Percentiles rank a stretch among this genome's conserved stretches.
These are phyloP conservation scores for Mycena metata DNA, from an alignment of 768 basidiomycete genomes.

Conservation along the genomic window DNA sequence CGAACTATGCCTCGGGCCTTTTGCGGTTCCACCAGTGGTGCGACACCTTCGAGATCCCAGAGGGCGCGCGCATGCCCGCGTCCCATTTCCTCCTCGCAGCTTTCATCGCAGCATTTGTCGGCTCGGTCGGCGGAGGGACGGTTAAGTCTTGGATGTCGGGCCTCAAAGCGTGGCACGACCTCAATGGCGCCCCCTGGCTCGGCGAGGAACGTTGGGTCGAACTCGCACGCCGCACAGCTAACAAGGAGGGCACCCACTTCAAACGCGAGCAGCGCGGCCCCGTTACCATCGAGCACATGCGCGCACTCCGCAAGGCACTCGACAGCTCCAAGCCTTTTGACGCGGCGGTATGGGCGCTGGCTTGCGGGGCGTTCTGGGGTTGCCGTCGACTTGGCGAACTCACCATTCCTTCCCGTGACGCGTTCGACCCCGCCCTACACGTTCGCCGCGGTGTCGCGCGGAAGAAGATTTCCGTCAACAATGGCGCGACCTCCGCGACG, in stretches of 20 bases:
- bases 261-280: too few species aligned
- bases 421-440: slow-evolving; percentile 4
- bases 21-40: slow-evolving; percentile 55
- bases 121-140: slow-evolving; percentile 38
- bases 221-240: slow-evolving; percentile 32
- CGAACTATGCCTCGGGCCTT: slow-evolving; percentile 52
- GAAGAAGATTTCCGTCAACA: neutral
- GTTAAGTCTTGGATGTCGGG: slow-evolving; percentile 53
- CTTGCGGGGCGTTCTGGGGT: neutral
- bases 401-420: neutral
- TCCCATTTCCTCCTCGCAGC: slow-evolving; percentile 45
- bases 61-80: slow-evolving; percentile 50
- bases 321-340: neutral
- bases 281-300: slow-evolving; percentile 1
- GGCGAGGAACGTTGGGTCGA: slow-evolving; percentile 47
- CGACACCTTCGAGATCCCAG: slow-evolving; percentile 45
- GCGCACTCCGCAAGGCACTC: neutral
- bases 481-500: slow-evolving; percentile 18
- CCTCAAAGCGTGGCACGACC: slow-evolving; percentile 52
- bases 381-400: slow-evolving; percentile 10
- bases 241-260: slow-evolving; percentile 1
- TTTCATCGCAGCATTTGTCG: slow-evolving; percentile 43
- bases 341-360: neutral
- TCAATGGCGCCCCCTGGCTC: slow-evolving; percentile 52
- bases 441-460: neutral